Evolutionary conservation across 1,284 basidiomycete genomes (phyloP).

Genomic region (Fomitopsis pinicola): DNA sequence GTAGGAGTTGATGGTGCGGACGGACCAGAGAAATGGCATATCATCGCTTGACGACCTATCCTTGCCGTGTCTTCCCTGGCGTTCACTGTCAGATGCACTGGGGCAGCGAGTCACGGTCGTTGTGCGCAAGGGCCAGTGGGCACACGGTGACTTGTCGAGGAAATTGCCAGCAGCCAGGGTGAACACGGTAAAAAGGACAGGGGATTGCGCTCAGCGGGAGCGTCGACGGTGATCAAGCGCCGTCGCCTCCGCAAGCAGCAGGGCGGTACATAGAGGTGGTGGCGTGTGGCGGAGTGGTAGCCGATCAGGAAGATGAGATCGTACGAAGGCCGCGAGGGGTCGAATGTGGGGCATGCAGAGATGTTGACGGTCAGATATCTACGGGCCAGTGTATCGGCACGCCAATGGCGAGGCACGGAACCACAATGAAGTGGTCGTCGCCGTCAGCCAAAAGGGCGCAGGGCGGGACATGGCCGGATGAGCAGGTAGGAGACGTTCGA

Average conservation of each 20-base stretch:
- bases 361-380: constrained; percentile 16
- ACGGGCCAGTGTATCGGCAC: constrained; percentile 67
- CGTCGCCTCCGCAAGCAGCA: constrained; percentile 10
- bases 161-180: constrained; percentile 14
- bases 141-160: constrained; percentile 14
- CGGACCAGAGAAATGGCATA: constrained; percentile 10
- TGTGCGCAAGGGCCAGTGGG: constrained; percentile 15
- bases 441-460: constrained; percentile 39
- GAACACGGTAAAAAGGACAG: constrained; percentile 10
- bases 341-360: constrained; percentile 12
- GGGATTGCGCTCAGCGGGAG: constrained; percentile 8
- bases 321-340: constrained; percentile 4
- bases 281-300: constrained; percentile 13
- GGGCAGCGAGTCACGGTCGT: constrained; percentile 8
- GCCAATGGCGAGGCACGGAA: constrained; percentile 57
- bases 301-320: constrained; percentile 4
- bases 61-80: constrained; percentile 22
- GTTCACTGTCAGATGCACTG: constrained; percentile 14
- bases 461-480: constrained; percentile 48
- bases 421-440: constrained; percentile 76
- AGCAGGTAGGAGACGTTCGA: constrained; percentile 36
- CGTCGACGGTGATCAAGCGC: constrained; percentile 28
- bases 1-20: constrained; percentile 10
- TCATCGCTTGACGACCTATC: constrained; percentile 14
- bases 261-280: constrained; percentile 11